A percentile compares a stretch with the other conserved stretches of the same genome.
Conservation (phyloP, 148 eudicot species). For the Arctostaphylos glauca region DNA sequence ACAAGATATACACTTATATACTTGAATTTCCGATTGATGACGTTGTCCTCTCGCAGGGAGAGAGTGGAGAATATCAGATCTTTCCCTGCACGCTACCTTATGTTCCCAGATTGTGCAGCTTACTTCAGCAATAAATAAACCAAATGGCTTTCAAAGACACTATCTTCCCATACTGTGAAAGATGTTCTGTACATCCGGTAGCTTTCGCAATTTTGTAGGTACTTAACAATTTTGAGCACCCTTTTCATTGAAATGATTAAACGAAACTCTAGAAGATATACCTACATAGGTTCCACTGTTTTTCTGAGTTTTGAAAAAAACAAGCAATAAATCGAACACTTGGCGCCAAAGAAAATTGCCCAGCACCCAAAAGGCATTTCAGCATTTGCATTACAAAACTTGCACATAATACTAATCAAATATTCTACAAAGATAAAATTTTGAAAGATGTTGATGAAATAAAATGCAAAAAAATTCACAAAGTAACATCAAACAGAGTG, state of each 20-base stretch:
- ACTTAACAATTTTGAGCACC: background rate
- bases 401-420: background rate
- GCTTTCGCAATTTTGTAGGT: background rate
- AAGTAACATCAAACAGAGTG: background rate
- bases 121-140: background rate
- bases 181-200: background rate
- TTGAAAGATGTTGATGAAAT: background rate
- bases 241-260: background rate
- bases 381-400: constrained; percentile 2
- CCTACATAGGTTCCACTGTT: background rate
- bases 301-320: background rate
- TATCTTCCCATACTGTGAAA: background rate
- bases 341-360: constrained; percentile 4
- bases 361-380: background rate
- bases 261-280: background rate
- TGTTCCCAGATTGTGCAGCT: too few relatives aligned
- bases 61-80: too few relatives aligned
- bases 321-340: constrained; percentile 23
- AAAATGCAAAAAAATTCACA: background rate
- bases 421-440: background rate
- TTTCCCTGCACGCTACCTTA: too few relatives aligned
- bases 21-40: too few relatives aligned
- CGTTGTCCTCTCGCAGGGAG: too few relatives aligned
- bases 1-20: background rate
- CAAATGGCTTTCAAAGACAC: background rate